A percentile compares a stretch with the other conserved stretches of the same genome.
Evolutionary conservation across 192 early-diverging fungal genomes (phyloP).

Genomic region (Coemansia pectinata): DNA sequence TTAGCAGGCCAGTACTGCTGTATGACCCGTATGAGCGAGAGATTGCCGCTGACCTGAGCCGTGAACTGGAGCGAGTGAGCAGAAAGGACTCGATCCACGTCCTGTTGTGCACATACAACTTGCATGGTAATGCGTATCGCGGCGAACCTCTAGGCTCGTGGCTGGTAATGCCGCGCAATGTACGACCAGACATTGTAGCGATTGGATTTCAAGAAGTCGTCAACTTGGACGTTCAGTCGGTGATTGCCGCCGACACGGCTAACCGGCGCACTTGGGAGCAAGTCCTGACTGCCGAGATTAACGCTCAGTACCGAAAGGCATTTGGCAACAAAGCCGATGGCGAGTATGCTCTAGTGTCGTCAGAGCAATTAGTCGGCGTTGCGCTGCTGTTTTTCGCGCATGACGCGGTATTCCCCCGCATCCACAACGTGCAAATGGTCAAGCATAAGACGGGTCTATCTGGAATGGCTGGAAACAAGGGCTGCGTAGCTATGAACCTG

Average conservation of each 20-base stretch:
- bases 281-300: constrained; percentile 39
- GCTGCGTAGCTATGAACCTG: constrained; percentile 89
- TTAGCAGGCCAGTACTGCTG: constrained; percentile 35
- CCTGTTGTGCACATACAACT: constrained; percentile 87
- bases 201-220: constrained; percentile 98
- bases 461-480: constrained; percentile 98
- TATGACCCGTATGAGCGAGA: constrained; percentile 42
- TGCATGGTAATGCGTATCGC: constrained; percentile 77
- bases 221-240: constrained; percentile 74
- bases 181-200: constrained; percentile 74
- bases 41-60: constrained; percentile 28
- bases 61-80: constrained; percentile 35
- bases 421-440: constrained; percentile 81
- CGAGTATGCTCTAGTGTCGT: constrained; percentile 80
- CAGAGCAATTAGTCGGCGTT: constrained; percentile 87
- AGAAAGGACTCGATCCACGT: constrained; percentile 59
- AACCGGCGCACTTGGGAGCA: constrained; percentile 57
- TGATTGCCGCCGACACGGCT: constrained; percentile 65
- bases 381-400: constrained; percentile 88
- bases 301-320: constrained; percentile 26
- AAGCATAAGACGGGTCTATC: constrained; percentile 92
- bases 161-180: constrained; percentile 39
- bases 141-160: constrained; percentile 60
- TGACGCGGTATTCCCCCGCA: constrained; percentile 61
- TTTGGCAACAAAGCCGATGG: constrained; percentile 22